These are phyloP conservation scores for Endoconidiophora polonica DNA, from an alignment of 2,329 filamentous ascomycete genomes.

Conservation along the genomic window DNA sequence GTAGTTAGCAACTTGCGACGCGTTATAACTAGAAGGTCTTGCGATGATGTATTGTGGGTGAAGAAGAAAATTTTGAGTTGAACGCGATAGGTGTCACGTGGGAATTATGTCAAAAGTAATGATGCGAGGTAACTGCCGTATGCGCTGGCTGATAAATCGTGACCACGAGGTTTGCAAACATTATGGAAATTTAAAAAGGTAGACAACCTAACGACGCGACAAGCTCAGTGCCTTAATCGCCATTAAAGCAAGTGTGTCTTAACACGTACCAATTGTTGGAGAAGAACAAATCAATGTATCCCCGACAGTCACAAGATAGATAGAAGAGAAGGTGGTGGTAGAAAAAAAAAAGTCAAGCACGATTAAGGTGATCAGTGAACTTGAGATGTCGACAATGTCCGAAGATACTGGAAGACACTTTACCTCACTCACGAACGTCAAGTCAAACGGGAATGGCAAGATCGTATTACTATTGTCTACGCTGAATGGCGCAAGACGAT, in stretches of 20 bases:
- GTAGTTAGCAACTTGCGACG: no score
- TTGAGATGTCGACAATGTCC: background rate
- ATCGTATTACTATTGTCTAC: conserved; percentile 13
- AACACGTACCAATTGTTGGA: conserved; percentile 53
- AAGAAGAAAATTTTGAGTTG: background rate
- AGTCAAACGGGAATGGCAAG: conserved; percentile 13
- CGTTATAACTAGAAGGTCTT: no score
- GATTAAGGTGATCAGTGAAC: background rate
- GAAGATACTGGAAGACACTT: conserved; percentile 2
- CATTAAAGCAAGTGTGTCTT: background rate
- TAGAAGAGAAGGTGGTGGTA: background rate
- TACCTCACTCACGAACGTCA: conserved; percentile 12
- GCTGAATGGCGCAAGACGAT: conserved; percentile 12
- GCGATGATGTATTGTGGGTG: background rate
- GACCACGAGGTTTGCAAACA: background rate
- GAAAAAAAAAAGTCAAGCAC: background rate
- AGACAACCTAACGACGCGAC: conserved; percentile 12
- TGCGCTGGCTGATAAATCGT: no score
- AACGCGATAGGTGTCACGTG: background rate
- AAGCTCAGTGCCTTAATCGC: no score
- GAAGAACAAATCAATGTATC: conserved; percentile 99
- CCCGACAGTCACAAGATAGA: conserved; percentile 34
- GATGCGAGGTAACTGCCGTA: background rate
- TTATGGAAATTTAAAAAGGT: conserved; percentile 17
- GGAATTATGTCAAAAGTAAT: background rate